phyloP scores from a whole-genome alignment of 768 basidiomycete species.

The Termitomyces sp. region DNA sequence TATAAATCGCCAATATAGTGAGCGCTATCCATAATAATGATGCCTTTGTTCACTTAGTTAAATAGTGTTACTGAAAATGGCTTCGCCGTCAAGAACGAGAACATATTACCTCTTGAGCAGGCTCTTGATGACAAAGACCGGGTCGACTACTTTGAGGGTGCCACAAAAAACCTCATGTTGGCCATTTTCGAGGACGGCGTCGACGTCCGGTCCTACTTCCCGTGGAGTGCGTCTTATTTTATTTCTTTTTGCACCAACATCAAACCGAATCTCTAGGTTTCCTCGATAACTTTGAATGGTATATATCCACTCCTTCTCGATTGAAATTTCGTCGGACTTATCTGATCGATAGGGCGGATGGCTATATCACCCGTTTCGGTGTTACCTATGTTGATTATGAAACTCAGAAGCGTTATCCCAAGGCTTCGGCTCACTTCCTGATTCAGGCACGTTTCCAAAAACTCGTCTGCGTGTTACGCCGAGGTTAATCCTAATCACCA shows the following conservation, averaged over 20 bases:
- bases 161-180: conserved; percentile 44
- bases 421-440: conserved; percentile 55
- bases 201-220: conserved; percentile 57
- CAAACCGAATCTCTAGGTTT: conserved; percentile 37
- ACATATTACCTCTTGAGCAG: conserved; percentile 42
- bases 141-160: conserved; percentile 61
- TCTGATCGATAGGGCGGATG: conserved; percentile 44
- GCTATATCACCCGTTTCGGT: conserved; percentile 63
- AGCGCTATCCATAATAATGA: conserved; percentile 5
- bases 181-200: conserved; percentile 63
- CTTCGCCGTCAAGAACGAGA: conserved; percentile 64
- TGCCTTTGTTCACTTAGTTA: background rate
- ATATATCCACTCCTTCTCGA: background rate
- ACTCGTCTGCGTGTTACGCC: background rate
- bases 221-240: conserved; percentile 48
- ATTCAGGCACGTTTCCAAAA: conserved; percentile 33
- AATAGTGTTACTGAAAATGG: conserved; percentile 69
- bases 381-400: conserved; percentile 68
- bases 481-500: conserved; percentile 9
- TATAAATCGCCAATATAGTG: conserved; percentile 38
- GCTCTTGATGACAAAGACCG: conserved; percentile 57
- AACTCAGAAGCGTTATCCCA: conserved; percentile 61
- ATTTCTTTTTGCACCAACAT: background rate
- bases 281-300: conserved; percentile 71
- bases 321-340: background rate